Evolutionary conservation across 306 rosid species (phyloP).

Genomic region (Chamaecrista fasciculata): DNA sequence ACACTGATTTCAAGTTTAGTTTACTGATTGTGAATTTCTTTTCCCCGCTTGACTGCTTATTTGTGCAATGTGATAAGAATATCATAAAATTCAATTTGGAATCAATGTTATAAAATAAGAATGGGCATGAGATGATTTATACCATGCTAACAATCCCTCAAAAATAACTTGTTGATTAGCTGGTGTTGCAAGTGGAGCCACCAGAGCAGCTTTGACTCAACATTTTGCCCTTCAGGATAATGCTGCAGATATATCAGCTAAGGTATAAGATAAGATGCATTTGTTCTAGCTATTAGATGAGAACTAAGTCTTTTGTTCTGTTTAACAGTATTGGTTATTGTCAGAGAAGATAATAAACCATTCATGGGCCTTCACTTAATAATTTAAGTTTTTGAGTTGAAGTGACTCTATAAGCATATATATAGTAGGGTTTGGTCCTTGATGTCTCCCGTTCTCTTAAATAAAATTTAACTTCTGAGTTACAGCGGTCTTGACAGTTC

Average conservation of each 20-base stretch:
- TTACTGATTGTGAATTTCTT: neutral
- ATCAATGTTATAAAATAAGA: neutral
- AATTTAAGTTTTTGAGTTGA: too few relatives aligned
- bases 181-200: conserved; percentile 99
- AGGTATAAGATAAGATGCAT: conserved; percentile 26
- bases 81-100: neutral
- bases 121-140: neutral
- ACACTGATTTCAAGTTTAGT: neutral
- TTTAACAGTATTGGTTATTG: neutral
- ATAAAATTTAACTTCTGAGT: too few relatives aligned
- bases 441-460: too few relatives aligned
- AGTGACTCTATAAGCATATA: too few relatives aligned
- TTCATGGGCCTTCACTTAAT: too few relatives aligned
- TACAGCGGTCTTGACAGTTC: too few relatives aligned
- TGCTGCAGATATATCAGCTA: conserved; percentile 53
- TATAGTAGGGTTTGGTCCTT: too few relatives aligned
- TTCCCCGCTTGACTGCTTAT: neutral
- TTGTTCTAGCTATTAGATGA: conserved; percentile 8
- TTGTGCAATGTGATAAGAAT: neutral
- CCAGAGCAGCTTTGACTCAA: conserved; percentile 98
- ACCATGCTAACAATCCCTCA: conserved; percentile 7
- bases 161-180: conserved; percentile 50
- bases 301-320: neutral
- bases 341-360: too few relatives aligned
- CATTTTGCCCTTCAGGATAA: conserved; percentile 81